Base-by-base conservation (phyloP, 2,329 filamentous ascomycete species). In the Exophiala bonariae region DNA sequence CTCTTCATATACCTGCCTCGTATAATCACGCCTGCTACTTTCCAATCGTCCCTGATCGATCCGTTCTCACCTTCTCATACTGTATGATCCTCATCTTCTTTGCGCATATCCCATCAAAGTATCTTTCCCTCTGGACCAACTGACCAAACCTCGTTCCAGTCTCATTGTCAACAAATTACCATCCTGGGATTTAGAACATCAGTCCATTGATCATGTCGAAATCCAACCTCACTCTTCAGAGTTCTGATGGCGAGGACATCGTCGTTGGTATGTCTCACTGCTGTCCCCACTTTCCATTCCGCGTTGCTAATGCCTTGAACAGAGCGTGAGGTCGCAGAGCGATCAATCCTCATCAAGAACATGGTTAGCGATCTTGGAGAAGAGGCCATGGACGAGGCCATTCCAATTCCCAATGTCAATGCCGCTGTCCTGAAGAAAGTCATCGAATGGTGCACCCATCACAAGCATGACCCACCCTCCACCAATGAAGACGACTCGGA, bases 371-470 rank as follows among this genome's bases (percentile, higher is more conserved):
- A 99, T 74, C 75, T 97, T 38, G 90, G 89, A 58, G 84, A 86
- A 18, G 61, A 68, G 47, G 66, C 58, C 70, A 79, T 59, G 65
- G 72, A 75, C 17, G 84, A 91, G 65, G 79, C 87, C 2, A 92
- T 99, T 43, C 92, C 93, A 7, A 91, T 95, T 55, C 88, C 87
- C 56, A 95, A 95, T 66, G 85, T 85, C 59, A 96, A 95, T 67
- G 91, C 96, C 67, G 81, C 89, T 2, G 93, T 99, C 31, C 80
- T 99, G 30, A 85, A 86, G 68, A 99, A 99, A 75, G 93, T 99
- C 23, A 85, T 99, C 61, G 93, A 97, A 71, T 99, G 93, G 93
- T 97, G 93, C 76, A 83, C 88, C 57, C 89, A 96, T 68, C 93
- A 99, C 80, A 87, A 88, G 70, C 83, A 84, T 68, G 93, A 99